Conservation (phyloP, 257 asterid genomes). For the Thymus mandschuricus region DNA sequence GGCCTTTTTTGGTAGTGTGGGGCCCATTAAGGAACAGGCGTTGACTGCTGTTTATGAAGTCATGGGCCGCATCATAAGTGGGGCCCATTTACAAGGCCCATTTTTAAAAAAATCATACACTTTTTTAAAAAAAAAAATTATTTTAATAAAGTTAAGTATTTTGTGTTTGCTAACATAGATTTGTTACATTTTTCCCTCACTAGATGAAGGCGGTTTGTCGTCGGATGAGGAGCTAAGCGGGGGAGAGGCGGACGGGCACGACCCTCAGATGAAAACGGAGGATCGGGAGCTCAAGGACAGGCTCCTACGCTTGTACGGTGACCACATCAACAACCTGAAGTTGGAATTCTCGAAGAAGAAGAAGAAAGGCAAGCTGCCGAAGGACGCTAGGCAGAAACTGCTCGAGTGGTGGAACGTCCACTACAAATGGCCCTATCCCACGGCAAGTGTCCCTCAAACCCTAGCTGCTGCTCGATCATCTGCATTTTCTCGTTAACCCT, state of each 20-base stretch:
- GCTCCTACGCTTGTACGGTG: conserved; percentile 69
- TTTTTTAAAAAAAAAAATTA: too few relatives aligned
- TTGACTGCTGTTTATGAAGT: conserved; percentile 23
- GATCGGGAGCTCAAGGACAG: conserved; percentile 70
- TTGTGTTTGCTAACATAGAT: too few relatives aligned
- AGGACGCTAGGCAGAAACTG: conserved; percentile 73
- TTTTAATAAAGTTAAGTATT: too few relatives aligned
- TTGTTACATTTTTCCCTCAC: not conserved
- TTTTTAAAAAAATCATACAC: too few relatives aligned
- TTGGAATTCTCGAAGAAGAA: conserved; percentile 86
- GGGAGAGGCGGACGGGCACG: conserved; percentile 54
- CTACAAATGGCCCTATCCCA: conserved; percentile 95
- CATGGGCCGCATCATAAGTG: conserved; percentile 9
- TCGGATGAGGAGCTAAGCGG: conserved; percentile 81
- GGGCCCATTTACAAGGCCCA: conserved; percentile 16
- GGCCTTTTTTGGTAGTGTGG: not conserved
- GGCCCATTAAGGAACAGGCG: not conserved
- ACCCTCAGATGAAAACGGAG: conserved; percentile 48
- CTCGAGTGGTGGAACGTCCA: conserved; percentile 95
- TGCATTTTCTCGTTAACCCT: not conserved
- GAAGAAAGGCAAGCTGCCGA: conserved; percentile 91
- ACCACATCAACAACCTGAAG: conserved; percentile 73
- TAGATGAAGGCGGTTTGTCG: conserved; percentile 60
- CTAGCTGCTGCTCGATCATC: not conserved
- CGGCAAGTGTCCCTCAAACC: conserved; percentile 46